Percentiles rank a stretch among this genome's conserved stretches.
Evolutionary conservation across 2,329 filamentous ascomycete genomes (phyloP).

Genomic region (Fusarium sublunatum): DNA sequence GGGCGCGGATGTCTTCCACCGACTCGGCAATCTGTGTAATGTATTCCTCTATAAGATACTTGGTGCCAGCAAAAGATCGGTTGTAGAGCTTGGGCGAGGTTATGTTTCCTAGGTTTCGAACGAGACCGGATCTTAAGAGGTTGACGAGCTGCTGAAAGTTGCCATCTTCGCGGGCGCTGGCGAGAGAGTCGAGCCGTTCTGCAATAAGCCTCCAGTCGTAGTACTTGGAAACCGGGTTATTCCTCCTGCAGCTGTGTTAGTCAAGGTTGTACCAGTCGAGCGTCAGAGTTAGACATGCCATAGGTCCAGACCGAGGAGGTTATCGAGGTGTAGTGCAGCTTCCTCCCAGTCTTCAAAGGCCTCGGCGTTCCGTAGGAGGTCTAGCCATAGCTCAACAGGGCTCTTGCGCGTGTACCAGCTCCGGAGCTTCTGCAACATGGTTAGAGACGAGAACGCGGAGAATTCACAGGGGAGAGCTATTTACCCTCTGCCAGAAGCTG

Average conservation of each 20-base stretch:
- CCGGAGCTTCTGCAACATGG: conserved; percentile 69
- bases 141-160: conserved; percentile 82
- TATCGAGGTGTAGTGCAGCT: conserved; percentile 85
- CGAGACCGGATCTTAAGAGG: conserved; percentile 79
- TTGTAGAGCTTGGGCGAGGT: conserved; percentile 85
- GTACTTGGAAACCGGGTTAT: conserved; percentile 80
- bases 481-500: conserved; percentile 71
- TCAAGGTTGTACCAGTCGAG: neutral
- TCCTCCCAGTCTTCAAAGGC: conserved; percentile 88
- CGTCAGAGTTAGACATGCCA: conserved; percentile 65
- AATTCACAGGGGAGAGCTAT: conserved; percentile 32
- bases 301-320: conserved; percentile 80
- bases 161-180: conserved; percentile 74
- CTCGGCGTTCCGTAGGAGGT: conserved; percentile 72
- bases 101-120: conserved; percentile 93
- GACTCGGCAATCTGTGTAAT: conserved; percentile 85
- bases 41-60: conserved; percentile 91
- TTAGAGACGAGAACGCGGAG: conserved; percentile 17
- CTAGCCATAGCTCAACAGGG: conserved; percentile 72
- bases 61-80: conserved; percentile 86
- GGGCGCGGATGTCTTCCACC: conserved; percentile 77
- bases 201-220: conserved; percentile 90
- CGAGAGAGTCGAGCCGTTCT: conserved; percentile 77
- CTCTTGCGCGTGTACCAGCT: conserved; percentile 75
- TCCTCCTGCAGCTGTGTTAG: conserved; percentile 68